phyloP scores from a whole-genome alignment of 257 asterid genomes.

The Ilex asprella region DNA sequence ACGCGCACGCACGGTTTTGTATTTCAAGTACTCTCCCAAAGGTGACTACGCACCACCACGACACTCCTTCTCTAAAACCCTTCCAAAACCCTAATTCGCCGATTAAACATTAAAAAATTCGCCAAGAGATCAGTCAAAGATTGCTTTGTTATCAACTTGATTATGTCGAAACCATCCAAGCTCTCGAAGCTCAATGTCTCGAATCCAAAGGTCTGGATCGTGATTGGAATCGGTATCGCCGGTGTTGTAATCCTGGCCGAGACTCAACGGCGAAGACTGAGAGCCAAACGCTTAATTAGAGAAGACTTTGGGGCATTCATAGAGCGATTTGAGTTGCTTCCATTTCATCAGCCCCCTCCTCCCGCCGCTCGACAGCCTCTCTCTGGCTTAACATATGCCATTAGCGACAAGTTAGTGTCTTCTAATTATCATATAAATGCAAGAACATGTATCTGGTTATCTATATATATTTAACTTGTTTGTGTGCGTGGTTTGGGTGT shows the following conservation, averaged over 20 bases:
- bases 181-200: conserved; percentile 59
- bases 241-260: conserved; percentile 83
- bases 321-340: conserved; percentile 60
- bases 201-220: conserved; percentile 67
- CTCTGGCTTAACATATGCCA: conserved; percentile 67
- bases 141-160: not conserved
- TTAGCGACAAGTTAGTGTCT: conserved; percentile 62
- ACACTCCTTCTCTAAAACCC: conserved; percentile 20
- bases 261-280: conserved; percentile 68
- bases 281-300: conserved; percentile 29
- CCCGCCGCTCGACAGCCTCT: conserved; percentile 87
- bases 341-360: conserved; percentile 90
- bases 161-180: conserved; percentile 29
- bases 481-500: not conserved
- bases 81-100: conserved; percentile 15
- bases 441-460: not conserved
- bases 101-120: not conserved
- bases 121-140: not conserved
- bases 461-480: too few relatives aligned
- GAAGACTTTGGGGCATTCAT: conserved; percentile 84
- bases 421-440: not conserved
- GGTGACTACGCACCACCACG: too few relatives aligned
- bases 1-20: too few relatives aligned
- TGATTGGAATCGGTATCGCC: conserved; percentile 80
- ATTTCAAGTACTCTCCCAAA: too few relatives aligned